Conservation (phyloP, 2,329 filamentous ascomycete genomes). For the Verticillium nonalfalfae region DNA sequence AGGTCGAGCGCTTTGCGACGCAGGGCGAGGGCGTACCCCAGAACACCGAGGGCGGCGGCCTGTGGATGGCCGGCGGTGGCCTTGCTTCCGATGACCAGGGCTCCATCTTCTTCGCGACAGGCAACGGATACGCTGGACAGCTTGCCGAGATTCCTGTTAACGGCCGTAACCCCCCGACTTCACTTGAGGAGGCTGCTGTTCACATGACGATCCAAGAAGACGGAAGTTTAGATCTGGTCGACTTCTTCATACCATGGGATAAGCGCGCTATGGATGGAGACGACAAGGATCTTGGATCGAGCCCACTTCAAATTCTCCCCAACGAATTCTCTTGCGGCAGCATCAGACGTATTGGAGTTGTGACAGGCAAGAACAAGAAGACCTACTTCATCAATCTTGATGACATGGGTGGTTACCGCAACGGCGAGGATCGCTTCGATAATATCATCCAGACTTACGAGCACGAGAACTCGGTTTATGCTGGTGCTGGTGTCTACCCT, state of each 20-base stretch:
- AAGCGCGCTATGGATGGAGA: slow-evolving; percentile 42
- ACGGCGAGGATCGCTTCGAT: slow-evolving; percentile 27
- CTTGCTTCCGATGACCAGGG: slow-evolving; percentile 30
- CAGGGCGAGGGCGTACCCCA: slow-evolving; percentile 30
- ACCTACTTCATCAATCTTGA: slow-evolving; percentile 36
- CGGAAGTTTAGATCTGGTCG: slow-evolving; percentile 36
- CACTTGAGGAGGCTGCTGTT: slow-evolving; percentile 37
- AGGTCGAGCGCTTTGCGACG: slow-evolving; percentile 32
- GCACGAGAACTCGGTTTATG: slow-evolving; percentile 37
- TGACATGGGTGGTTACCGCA: slow-evolving; percentile 31
- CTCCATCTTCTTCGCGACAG: slow-evolving; percentile 30
- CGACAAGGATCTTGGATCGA: slow-evolving; percentile 43
- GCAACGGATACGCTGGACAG: slow-evolving; percentile 34
- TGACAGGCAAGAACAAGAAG: slow-evolving; percentile 45
- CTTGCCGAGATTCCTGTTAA: slow-evolving; percentile 27
- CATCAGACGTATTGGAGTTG: slow-evolving; percentile 38
- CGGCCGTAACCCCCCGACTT: slow-evolving; percentile 28
- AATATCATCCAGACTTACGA: slow-evolving; percentile 37
- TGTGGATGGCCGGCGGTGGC: slow-evolving; percentile 35
- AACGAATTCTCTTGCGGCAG: slow-evolving; percentile 34
- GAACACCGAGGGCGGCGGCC: slow-evolving; percentile 31
- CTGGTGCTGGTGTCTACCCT: slow-evolving; percentile 39
- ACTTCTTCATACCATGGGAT: slow-evolving; percentile 50
- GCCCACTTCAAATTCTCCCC: slow-evolving; percentile 35
- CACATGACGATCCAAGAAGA: slow-evolving; percentile 33